These are phyloP conservation scores for Suillus subluteus DNA, from an alignment of 768 basidiomycete species.

Conservation along the genomic window DNA sequence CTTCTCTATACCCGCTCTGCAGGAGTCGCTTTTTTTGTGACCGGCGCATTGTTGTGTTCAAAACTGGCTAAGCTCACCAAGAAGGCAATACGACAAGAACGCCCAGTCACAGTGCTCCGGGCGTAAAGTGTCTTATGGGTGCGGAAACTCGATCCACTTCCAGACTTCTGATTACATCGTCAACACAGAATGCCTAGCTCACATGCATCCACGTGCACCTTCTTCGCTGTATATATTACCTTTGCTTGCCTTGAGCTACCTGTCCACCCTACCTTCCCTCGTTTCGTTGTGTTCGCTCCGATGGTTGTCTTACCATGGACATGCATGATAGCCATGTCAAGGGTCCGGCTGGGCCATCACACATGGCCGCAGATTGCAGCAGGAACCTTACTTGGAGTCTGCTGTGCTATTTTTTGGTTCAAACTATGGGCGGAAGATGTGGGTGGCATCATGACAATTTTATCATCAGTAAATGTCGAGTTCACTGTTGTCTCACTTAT, in stretches of 20 bases:
- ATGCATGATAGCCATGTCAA: slow-evolving; percentile 56
- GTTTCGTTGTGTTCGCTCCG: slow-evolving; percentile 37
- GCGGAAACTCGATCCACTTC: slow-evolving; percentile 22
- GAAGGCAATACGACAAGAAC: slow-evolving; percentile 60
- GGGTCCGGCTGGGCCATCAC: slow-evolving; percentile 80
- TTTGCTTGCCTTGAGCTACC: slow-evolving; percentile 64
- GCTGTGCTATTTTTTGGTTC: slow-evolving; percentile 60
- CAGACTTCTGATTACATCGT: neutral
- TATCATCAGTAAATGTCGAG: slow-evolving; percentile 1
- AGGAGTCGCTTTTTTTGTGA: slow-evolving; percentile 61
- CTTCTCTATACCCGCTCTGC: slow-evolving; percentile 65
- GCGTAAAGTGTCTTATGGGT: slow-evolving; percentile 72
- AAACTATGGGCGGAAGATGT: slow-evolving; percentile 47
- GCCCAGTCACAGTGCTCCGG: slow-evolving; percentile 49
- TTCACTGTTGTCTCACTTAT: slow-evolving; percentile 3
- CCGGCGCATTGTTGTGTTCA: slow-evolving; percentile 60
- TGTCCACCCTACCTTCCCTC: slow-evolving; percentile 56
- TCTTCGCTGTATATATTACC: slow-evolving; percentile 63
- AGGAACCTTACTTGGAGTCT: slow-evolving; percentile 58
- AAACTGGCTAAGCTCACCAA: slow-evolving; percentile 67
- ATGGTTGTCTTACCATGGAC: slow-evolving; percentile 61
- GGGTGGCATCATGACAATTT: slow-evolving; percentile 25
- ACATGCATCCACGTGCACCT: slow-evolving; percentile 72
- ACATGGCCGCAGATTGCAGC: slow-evolving; percentile 69
- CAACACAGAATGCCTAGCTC: slow-evolving; percentile 80